phyloP scores from a whole-genome alignment of 345 rosid species.

The Angophora floribunda region DNA sequence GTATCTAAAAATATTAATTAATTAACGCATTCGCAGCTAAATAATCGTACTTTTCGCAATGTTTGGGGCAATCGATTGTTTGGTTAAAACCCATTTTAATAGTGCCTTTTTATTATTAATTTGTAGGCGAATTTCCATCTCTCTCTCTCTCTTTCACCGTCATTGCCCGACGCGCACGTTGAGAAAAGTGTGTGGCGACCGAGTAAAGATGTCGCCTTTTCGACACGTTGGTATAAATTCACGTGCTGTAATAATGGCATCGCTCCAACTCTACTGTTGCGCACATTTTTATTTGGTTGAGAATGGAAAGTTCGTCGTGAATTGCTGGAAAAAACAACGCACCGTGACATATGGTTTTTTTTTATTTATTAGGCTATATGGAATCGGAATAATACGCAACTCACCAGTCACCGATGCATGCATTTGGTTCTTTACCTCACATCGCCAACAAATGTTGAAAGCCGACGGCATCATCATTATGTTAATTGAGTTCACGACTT shows the following conservation, averaged over 20 bases:
- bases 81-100: not conserved
- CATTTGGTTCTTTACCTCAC: not conserved
- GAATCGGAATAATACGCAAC: not conserved
- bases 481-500: not conserved
- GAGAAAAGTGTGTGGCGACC: not conserved
- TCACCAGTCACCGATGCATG: not conserved
- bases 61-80: not conserved
- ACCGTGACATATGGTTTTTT: not conserved
- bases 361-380: not conserved
- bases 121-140: not conserved
- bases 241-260: not conserved
- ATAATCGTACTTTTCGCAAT: not conserved
- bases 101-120: not conserved
- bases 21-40: not conserved
- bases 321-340: not conserved
- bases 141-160: not conserved
- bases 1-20: not conserved
- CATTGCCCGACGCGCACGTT: not conserved
- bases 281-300: not conserved
- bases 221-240: not conserved
- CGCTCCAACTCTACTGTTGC: not conserved
- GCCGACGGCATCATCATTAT: not conserved
- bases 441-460: not conserved
- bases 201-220: not conserved
- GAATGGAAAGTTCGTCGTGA: not conserved